A percentile compares a stretch with the other conserved stretches of the same genome.
These are phyloP conservation scores for Wickerhamomyces rabaulensis DNA, from an alignment of 805 yeast species.

Conservation along the genomic window DNA sequence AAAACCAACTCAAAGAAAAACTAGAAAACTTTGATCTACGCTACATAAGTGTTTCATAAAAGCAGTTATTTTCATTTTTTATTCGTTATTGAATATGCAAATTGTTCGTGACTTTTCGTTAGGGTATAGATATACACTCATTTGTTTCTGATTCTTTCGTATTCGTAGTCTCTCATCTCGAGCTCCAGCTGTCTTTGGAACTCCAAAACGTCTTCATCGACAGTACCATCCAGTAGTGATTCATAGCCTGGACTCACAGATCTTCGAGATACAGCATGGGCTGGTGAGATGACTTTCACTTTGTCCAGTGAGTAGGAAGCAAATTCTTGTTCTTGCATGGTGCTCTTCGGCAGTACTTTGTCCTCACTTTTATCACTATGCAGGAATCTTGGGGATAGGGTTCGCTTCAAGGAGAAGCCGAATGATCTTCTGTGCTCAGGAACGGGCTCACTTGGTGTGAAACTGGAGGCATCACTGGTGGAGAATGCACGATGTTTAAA, in stretches of 20 bases:
- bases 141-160: constrained; percentile 10
- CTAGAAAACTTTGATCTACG: constrained; percentile 8
- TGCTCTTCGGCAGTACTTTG: not conserved
- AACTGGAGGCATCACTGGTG: not conserved
- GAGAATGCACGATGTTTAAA: not conserved
- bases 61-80: not conserved
- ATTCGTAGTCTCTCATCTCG: constrained; percentile 19
- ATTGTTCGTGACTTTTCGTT: not conserved
- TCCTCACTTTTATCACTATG: not conserved
- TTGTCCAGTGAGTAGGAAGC: not conserved
- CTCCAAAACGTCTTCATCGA: constrained; percentile 20
- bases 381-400: constrained; percentile 19
- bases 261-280: not conserved
- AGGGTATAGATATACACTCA: not conserved
- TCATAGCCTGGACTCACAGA: not conserved
- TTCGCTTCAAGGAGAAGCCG: constrained; percentile 16
- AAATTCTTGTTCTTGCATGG: not conserved
- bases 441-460: not conserved
- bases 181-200: constrained; percentile 17
- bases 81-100: not conserved
- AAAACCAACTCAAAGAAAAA: constrained; percentile 5
- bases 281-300: not conserved
- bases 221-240: not conserved
- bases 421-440: constrained; percentile 9
- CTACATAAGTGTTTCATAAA: not conserved